Conservation (phyloP, 2,329 filamentous ascomycete genomes). For the Fusarium tuaranense region DNA sequence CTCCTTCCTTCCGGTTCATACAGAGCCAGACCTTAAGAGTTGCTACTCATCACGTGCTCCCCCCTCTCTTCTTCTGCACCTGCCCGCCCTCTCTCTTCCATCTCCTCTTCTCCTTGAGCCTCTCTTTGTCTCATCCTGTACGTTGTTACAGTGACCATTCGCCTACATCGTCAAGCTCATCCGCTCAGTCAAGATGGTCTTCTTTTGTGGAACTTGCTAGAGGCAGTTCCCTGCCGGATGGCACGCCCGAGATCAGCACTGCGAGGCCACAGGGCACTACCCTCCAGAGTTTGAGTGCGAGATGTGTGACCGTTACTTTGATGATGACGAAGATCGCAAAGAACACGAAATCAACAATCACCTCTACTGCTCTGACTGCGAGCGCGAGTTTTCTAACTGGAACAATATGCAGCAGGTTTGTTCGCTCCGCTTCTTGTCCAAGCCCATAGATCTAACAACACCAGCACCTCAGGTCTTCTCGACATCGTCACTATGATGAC, state of each 20-base stretch:
- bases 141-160: not conserved
- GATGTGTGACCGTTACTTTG: conserved; percentile 36
- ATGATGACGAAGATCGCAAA: conserved; percentile 1
- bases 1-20: not conserved
- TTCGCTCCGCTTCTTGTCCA: not conserved
- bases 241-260: conserved; percentile 43
- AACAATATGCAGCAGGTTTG: conserved; percentile 4
- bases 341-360: conserved; percentile 46
- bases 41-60: not conserved
- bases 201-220: conserved; percentile 43
- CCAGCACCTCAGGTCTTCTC: conserved; percentile 3
- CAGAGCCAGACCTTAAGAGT: not conserved
- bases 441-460: not conserved
- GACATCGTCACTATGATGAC: not conserved
- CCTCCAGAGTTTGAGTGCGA: conserved; percentile 43
- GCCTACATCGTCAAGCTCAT: not conserved
- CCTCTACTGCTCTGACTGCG: conserved; percentile 44
- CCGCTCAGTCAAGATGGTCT: conserved; percentile 12
- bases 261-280: conserved; percentile 36
- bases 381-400: not conserved
- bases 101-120: not conserved
- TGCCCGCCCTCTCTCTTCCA: not conserved
- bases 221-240: conserved; percentile 38
- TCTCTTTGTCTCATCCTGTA: not conserved
- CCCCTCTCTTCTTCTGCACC: not conserved